A percentile compares a stretch with the other conserved stretches of the same genome.
Conservation (phyloP, 768 basidiomycete genomes). For the Lactifluus echinatus region DNA sequence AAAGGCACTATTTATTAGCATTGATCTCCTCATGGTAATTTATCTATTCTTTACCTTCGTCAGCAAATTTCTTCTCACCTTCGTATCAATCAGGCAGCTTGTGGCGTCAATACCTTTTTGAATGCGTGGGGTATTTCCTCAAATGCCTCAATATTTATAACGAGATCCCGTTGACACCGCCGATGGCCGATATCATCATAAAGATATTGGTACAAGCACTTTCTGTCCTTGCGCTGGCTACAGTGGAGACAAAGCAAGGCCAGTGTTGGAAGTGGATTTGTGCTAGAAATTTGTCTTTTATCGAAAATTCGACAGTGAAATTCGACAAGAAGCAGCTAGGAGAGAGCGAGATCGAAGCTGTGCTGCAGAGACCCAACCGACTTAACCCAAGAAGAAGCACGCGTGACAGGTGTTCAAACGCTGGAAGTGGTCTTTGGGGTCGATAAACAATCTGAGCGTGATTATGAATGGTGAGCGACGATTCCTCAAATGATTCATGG, state of each 20-base stretch:
- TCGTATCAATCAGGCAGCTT: too few relatives aligned
- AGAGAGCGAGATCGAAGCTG: neutral
- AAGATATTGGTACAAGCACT: too few relatives aligned
- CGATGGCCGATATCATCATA: too few relatives aligned
- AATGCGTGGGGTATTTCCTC: too few relatives aligned
- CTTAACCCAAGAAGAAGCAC: constrained; percentile 1
- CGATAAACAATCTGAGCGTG: neutral
- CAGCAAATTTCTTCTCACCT: neutral
- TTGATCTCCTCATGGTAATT: neutral
- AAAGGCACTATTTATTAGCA: neutral
- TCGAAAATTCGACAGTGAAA: neutral
- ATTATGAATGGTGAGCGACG: neutral
- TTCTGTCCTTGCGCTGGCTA: too few relatives aligned
- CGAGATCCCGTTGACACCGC: too few relatives aligned
- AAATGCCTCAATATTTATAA: too few relatives aligned
- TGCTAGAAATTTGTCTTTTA: too few relatives aligned
- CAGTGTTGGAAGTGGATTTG: neutral
- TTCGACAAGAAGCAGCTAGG: neutral
- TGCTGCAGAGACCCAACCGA: neutral
- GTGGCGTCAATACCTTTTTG: too few relatives aligned
- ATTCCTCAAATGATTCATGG: neutral
- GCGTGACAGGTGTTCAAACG: neutral
- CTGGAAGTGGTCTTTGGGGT: neutral
- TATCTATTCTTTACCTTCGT: neutral
- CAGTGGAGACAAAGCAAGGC: neutral